Evolutionary conservation across 2,329 filamentous ascomycete genomes (phyloP).

Genomic region (Pseudogymnoascus sp.): DNA sequence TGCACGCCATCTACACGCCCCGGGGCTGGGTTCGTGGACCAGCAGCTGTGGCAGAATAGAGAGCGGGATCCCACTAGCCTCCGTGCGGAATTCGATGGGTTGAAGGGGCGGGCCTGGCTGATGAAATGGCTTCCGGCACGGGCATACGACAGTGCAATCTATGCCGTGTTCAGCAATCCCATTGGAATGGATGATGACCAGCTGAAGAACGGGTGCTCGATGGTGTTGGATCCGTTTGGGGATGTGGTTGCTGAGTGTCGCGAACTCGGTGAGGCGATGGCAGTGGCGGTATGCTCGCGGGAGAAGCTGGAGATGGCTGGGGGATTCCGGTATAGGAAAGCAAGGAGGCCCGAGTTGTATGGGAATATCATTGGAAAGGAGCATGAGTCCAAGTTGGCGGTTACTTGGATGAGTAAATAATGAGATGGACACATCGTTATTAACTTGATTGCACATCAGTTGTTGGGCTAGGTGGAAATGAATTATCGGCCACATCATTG

Average conservation of each 20-base stretch:
- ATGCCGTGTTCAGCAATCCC: slow-evolving; percentile 16
- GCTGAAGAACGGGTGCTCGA: slow-evolving; percentile 16
- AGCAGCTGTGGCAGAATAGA: slow-evolving; percentile 11
- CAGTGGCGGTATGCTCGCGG: slow-evolving; percentile 8
- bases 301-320: slow-evolving; percentile 12
- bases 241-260: slow-evolving; percentile 13
- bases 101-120: slow-evolving; percentile 15
- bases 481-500: not conserved
- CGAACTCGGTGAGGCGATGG: slow-evolving; percentile 13
- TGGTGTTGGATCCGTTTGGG: slow-evolving; percentile 16
- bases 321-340: slow-evolving; percentile 11
- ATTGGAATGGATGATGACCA: slow-evolving; percentile 15
- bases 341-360: slow-evolving; percentile 14
- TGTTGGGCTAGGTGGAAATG: not conserved
- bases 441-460: not conserved
- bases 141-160: slow-evolving; percentile 17
- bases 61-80: slow-evolving; percentile 11
- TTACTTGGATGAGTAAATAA: slow-evolving; percentile 14
- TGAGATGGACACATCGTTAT: not conserved
- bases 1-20: slow-evolving; percentile 15
- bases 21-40: slow-evolving; percentile 14
- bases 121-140: slow-evolving; percentile 18
- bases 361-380: slow-evolving; percentile 12
- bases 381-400: slow-evolving; percentile 9
- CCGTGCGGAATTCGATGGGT: slow-evolving; percentile 13